Percentiles rank a stretch among this genome's conserved stretches.
phyloP scores from a whole-genome alignment of 139 green algal species.

The Dunaliella sp. region DNA sequence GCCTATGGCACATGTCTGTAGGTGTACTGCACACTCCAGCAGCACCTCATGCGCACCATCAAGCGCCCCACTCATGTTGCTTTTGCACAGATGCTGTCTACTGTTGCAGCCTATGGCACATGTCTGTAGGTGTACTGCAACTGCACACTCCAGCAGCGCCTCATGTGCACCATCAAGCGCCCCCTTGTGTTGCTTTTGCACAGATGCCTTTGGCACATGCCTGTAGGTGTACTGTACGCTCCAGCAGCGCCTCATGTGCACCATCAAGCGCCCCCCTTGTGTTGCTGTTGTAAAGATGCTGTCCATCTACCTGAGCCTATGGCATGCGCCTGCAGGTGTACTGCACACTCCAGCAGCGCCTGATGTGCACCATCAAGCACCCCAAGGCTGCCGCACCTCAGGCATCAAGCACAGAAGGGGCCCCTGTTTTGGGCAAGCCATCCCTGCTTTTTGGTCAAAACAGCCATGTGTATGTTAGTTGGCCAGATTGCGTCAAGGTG shows the following conservation, averaged over 20 bases:
- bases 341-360: conserved; percentile 57
- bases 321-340: conserved; percentile 86
- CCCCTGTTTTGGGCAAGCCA: neutral
- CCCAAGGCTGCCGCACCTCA: neutral
- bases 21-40: conserved; percentile 74
- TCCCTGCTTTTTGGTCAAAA: conserved; percentile 64
- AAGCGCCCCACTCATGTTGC: conserved; percentile 22
- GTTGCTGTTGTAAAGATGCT: no score
- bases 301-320: no score
- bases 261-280: conserved; percentile 35
- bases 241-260: conserved; percentile 56
- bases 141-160: conserved; percentile 51
- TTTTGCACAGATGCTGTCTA: no score
- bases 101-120: no score
- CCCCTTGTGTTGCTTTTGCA: no score
- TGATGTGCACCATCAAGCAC: conserved; percentile 48
- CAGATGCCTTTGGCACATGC: no score
- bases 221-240: conserved; percentile 77
- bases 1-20: no score
- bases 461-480: conserved; percentile 69
- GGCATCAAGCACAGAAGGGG: neutral
- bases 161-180: conserved; percentile 52
- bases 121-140: conserved; percentile 78
- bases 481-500: conserved; percentile 70
- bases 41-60: conserved; percentile 57